Conservation (phyloP, 2,329 filamentous ascomycete species). For the Xylariaceae sp. region DNA sequence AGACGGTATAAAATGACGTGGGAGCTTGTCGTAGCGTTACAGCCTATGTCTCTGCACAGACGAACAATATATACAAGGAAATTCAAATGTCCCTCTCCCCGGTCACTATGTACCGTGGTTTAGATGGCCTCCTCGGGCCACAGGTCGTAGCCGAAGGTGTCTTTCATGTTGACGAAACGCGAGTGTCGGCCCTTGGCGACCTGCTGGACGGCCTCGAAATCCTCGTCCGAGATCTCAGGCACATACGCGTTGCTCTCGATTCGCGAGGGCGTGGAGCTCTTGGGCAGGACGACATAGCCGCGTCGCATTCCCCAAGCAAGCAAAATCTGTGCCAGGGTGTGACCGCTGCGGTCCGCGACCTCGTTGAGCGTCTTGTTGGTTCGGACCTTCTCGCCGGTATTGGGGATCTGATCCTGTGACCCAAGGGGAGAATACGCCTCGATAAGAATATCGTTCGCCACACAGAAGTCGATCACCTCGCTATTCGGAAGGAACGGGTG, state of each 20-base stretch:
- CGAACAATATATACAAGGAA: neutral
- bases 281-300: conserved; percentile 63
- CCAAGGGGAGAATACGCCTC: conserved; percentile 50
- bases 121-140: conserved; percentile 51
- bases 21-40: no score
- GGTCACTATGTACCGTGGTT: no score
- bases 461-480: conserved; percentile 49
- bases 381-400: conserved; percentile 59
- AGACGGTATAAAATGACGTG: no score
- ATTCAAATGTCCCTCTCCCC: neutral
- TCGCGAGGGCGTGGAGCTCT: conserved; percentile 60
- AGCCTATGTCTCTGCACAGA: no score
- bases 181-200: conserved; percentile 62
- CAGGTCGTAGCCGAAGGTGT: conserved; percentile 69
- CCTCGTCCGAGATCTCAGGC: conserved; percentile 49
- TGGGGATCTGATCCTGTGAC: conserved; percentile 64
- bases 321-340: conserved; percentile 55
- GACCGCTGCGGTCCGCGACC: conserved; percentile 51
- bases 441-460: conserved; percentile 45
- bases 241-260: conserved; percentile 60
- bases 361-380: conserved; percentile 54
- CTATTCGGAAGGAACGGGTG: conserved; percentile 43
- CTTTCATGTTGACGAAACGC: conserved; percentile 77
- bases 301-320: conserved; percentile 61
- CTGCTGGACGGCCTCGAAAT: conserved; percentile 57